Evolutionary conservation across 2,329 filamentous ascomycete species (phyloP), one percentile per base, ranked within the genome.

Genomic region (Cladosporium sp.): DNA sequence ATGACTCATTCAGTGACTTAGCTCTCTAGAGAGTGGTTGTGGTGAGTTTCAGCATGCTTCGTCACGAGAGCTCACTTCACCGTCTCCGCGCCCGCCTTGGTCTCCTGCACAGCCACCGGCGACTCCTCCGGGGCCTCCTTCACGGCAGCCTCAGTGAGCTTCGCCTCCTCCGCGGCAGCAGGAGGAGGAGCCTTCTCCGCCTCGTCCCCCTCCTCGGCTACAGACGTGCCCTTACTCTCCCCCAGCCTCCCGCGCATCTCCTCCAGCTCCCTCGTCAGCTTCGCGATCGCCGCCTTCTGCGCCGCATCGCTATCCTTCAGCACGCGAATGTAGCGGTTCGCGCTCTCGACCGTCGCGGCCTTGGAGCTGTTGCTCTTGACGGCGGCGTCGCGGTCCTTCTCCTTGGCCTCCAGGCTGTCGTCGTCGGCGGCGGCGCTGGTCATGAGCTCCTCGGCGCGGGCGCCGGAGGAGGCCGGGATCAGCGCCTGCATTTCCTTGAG

Each of bases 341-440:
- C 93, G 72, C 88, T 85, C 71, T 98, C 93, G n/a, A 98, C 93
- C 1, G 95, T 96, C 61, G 88, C 95, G 1, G 93, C 93, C 69
- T 97, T 98, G 72, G 90, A 96, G 63, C 85, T 90, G 45, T 64
- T 66, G 32, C 86, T 83, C 49, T 82, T 79, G 9, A 72, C 74
- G 3, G 58, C 58, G 18, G 53, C 69, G 62, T 56, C 73, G 14
- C 34, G 42, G 28, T 52, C 70, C 53, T 72, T 71, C 58, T 77
- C 77, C 46, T 68, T 70, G 28, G 57, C 65, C 22, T 66, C 70
- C 6, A 66, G 67, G 31, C 74, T 71, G 2, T 56, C 56, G 66
- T 79, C 76, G 61, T 76, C 71, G 1, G 76, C 75, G 22, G 75
- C 76, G 14, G 34, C 44, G 16, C 35, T 35, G 2, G 41, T 38